Conservation (phyloP, 495 filamentous ascomycete species). For the Hyaloscypha variabilis region DNA sequence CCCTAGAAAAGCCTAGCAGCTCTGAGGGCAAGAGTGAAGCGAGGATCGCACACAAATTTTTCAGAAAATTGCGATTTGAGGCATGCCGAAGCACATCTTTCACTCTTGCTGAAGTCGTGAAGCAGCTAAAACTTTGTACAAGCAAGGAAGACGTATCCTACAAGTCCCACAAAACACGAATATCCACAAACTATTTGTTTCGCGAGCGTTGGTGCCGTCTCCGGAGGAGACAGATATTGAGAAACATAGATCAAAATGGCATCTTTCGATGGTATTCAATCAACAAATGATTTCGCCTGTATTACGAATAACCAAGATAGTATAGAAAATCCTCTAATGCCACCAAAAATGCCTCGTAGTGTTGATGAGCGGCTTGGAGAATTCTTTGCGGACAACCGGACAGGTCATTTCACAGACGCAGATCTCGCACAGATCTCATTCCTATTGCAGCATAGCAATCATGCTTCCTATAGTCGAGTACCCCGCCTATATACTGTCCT, state of each 20-base stretch:
- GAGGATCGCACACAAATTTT: background rate
- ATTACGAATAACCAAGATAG: constrained; percentile 1
- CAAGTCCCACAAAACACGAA: background rate
- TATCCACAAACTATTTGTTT: background rate
- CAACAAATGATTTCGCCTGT: constrained; percentile 2
- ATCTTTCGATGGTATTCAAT: background rate
- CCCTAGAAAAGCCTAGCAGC: background rate
- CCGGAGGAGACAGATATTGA: background rate
- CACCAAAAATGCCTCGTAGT: constrained; percentile 1
- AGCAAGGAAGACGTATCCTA: constrained; percentile 3
- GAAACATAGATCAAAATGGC: constrained; percentile 7
- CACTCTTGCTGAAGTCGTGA: background rate
- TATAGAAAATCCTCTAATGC: constrained; percentile 1
- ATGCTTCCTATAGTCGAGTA: constrained; percentile 7
- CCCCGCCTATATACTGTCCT: constrained; percentile 24
- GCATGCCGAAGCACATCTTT: background rate
- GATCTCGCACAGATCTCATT: constrained; percentile 5
- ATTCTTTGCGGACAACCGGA: constrained; percentile 1
- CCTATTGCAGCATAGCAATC: background rate
- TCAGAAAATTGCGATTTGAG: background rate
- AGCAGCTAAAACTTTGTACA: constrained; percentile 4
- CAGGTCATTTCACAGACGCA: constrained; percentile 9
- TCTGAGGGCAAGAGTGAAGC: background rate
- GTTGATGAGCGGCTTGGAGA: constrained; percentile 10
- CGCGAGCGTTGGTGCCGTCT: background rate